Base-by-base conservation (phyloP, 176 grass and related monocot genomes). In the Cenchrus fungigraminus region DNA sequence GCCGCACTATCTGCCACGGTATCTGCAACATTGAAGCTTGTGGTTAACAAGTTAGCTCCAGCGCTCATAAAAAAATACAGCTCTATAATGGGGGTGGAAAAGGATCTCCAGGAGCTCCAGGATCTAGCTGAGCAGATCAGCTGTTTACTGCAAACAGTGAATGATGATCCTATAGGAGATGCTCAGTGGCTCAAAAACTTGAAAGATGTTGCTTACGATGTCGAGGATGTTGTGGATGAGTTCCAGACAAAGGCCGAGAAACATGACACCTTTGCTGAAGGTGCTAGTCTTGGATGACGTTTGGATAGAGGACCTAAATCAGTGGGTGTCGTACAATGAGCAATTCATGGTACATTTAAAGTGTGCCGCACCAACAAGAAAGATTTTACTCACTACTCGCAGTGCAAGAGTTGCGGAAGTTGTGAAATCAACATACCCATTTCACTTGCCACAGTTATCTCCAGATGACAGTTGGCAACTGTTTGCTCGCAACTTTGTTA, bases 331-430 rank as follows among this genome's bases (percentile, higher is more conserved):
- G 37, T 40, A 40, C 37, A 40, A 40, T 2, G 37, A 88, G 22
- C 6, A 65, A 13, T 40, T 88, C 17, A 71, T 45, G 59, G 17
- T 11, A 4, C 10, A 37, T 13, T 4, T 88, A 22, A 65, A 74
- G 0, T 2, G 1, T 17, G 47, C 42, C 20, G 29, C 14, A 28
- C 71, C 12, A 14, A 71, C 65, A 4, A 84, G 65, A 51, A 88
- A 46, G 74, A 25, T 88, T 42, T 8, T 88, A 43, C 17, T 84
- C 14, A 88, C 87, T n/a, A 84, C 87, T 42, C 62, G 65, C 4
- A 3, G 25, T 29, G 5, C 10, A 55, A 31, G 42, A n/a, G 73
- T 88, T 65, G 60, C 65, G 29, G 10, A 19, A 22, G 42, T 20
- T 8, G 82, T 72, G 5, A 2, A 52, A 12, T 68, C 80, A 22